These are phyloP conservation scores for Neoboletus brunneissimus DNA, from an alignment of 768 basidiomycete species.

Conservation along the genomic window DNA sequence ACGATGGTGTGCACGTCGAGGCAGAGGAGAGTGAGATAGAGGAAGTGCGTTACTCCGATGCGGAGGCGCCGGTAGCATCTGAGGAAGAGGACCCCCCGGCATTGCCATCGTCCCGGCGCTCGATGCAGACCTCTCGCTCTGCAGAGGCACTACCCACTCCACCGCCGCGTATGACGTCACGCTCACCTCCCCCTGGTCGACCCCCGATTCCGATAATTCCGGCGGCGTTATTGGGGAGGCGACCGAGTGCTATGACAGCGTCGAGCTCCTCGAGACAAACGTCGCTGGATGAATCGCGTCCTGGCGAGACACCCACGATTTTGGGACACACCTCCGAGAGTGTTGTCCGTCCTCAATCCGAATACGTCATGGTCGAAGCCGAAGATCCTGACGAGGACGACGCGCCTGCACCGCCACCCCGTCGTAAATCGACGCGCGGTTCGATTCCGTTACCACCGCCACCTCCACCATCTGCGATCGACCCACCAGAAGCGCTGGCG, in stretches of 20 bases:
- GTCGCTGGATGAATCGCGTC: constrained; percentile 33
- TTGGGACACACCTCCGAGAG: background rate
- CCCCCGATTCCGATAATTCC: constrained; percentile 39
- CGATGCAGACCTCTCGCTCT: constrained; percentile 21
- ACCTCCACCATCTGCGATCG: constrained; percentile 38
- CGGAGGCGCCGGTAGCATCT: constrained; percentile 25
- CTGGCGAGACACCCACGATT: constrained; percentile 6
- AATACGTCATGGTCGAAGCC: constrained; percentile 66
- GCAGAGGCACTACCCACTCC: constrained; percentile 42
- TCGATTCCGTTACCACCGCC: constrained; percentile 34
- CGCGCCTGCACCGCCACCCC: constrained; percentile 37
- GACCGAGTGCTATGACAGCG: constrained; percentile 35
- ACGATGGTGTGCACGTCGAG: constrained; percentile 64
- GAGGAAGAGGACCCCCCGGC: constrained; percentile 19
- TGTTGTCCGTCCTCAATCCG: constrained; percentile 35
- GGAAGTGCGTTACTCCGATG: constrained; percentile 60
- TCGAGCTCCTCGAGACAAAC: constrained; percentile 39
- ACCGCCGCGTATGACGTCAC: constrained; percentile 40
- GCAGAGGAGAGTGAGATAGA: constrained; percentile 73
- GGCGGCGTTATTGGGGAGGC: constrained; percentile 32
- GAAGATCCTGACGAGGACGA: constrained; percentile 36
- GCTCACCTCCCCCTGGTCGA: constrained; percentile 34
- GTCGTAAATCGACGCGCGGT: constrained; percentile 35
- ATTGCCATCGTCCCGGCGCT: constrained; percentile 33
- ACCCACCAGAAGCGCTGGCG: constrained; percentile 34